A percentile compares a stretch with the other conserved stretches of the same genome.
Conservation (phyloP, 495 filamentous ascomycete genomes). For the Delitschia confertaspora region DNA sequence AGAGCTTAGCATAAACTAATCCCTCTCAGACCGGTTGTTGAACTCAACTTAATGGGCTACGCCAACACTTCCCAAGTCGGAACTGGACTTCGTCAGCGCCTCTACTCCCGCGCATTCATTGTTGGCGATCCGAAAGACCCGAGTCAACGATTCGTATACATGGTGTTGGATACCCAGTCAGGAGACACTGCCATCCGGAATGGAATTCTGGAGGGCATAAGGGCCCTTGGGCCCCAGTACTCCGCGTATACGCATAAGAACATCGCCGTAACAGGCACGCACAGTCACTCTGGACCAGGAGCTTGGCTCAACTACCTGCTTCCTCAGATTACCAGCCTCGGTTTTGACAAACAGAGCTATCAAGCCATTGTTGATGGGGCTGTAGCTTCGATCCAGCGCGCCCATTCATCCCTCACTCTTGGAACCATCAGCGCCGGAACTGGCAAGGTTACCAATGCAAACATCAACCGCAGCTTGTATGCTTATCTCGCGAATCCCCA, state of each 20-base stretch:
- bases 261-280: constrained; percentile 84
- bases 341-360: constrained; percentile 85
- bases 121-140: constrained; percentile 59
- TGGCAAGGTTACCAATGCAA: constrained; percentile 69
- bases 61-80: constrained; percentile 80
- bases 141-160: constrained; percentile 71
- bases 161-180: constrained; percentile 79
- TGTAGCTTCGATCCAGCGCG: constrained; percentile 67
- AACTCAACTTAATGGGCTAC: constrained; percentile 89
- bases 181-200: constrained; percentile 87
- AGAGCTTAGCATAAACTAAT: constrained; percentile 7
- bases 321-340: constrained; percentile 84
- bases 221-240: constrained; percentile 58
- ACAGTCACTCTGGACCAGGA: constrained; percentile 86
- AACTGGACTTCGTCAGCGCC: constrained; percentile 76
- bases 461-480: constrained; percentile 83
- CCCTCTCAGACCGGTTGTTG: constrained; percentile 62
- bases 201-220: constrained; percentile 69
- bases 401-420: constrained; percentile 63
- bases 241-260: constrained; percentile 71
- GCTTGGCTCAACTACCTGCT: constrained; percentile 96
- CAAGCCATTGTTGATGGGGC: constrained; percentile 84
- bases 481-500: constrained; percentile 86
- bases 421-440: constrained; percentile 66
- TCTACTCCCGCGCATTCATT: constrained; percentile 89